Conservation (phyloP, 169 alveolate genomes). For the Plasmodium vivax region DNA sequence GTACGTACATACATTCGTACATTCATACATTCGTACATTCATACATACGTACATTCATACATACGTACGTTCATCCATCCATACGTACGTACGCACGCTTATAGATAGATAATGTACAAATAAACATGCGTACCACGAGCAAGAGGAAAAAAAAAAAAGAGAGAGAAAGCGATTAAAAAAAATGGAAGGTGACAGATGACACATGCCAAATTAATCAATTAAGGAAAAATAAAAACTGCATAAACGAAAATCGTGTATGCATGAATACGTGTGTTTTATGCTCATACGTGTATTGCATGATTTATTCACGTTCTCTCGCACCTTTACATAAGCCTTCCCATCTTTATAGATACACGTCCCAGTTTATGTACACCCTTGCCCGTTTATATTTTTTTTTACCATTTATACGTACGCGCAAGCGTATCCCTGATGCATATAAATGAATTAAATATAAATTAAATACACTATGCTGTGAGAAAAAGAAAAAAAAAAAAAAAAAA, state of each 20-base stretch:
- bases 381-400: not conserved
- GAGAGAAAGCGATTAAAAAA: not conserved
- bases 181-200: not conserved
- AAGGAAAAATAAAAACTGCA: not conserved
- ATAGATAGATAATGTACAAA: constrained; percentile 3
- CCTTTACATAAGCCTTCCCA: not conserved
- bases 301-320: not conserved
- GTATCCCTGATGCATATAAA: constrained; percentile 2
- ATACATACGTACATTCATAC: not conserved
- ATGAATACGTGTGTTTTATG: constrained; percentile 1
- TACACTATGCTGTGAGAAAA: not conserved
- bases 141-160: constrained; percentile 14
- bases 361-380: not conserved
- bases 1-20: not conserved
- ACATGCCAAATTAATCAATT: constrained; percentile 6
- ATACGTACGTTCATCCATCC: not conserved
- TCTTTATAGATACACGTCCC: not conserved
- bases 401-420: not conserved
- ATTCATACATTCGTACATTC: not conserved
- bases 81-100: not conserved
- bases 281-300: not conserved
- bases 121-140: not conserved
- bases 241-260: not conserved
- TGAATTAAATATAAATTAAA: not conserved
- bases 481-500: not conserved